Evolutionary conservation across 2,329 filamentous ascomycete genomes (phyloP).

Genomic region (Cladosporium colombiae): DNA sequence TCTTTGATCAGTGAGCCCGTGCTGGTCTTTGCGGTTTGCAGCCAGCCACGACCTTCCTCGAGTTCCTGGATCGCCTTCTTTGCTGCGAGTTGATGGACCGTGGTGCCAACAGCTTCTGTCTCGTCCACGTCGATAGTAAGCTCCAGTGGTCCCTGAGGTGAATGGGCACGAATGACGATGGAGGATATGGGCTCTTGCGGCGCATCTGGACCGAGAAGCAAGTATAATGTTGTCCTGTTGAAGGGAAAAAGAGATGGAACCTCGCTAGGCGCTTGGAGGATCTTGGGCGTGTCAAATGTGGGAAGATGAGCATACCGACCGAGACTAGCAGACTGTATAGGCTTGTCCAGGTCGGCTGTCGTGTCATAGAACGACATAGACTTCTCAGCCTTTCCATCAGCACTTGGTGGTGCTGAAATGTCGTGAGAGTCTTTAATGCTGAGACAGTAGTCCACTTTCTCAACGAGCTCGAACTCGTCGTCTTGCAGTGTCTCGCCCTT

Average conservation of each 20-base stretch:
- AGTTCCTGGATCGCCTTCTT: constrained; percentile 68
- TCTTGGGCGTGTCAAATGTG: constrained; percentile 52
- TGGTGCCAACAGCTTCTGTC: constrained; percentile 50
- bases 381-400: constrained; percentile 26
- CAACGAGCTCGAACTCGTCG: constrained; percentile 64
- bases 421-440: constrained; percentile 34
- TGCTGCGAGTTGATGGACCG: constrained; percentile 70
- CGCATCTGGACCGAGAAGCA: constrained; percentile 60
- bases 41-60: constrained; percentile 70
- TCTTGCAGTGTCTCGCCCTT: constrained; percentile 33
- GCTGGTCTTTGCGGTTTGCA: constrained; percentile 51
- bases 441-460: constrained; percentile 56
- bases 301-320: constrained; percentile 56
- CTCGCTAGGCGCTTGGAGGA: constrained; percentile 64
- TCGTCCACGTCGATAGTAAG: constrained; percentile 64
- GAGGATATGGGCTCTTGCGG: constrained; percentile 52
- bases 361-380: constrained; percentile 63
- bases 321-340: constrained; percentile 29
- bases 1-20: constrained; percentile 49
- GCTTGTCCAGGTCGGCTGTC: constrained; percentile 47
- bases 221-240: constrained; percentile 64
- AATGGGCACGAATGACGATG: constrained; percentile 61
- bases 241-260: constrained; percentile 69
- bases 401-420: constrained; percentile 20
- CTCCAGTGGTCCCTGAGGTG: constrained; percentile 58